Evolutionary conservation across 2,329 filamentous ascomycete genomes (phyloP), one percentile per base, ranked within the genome.

Genomic region (Pseudogymnoascus sp.): DNA sequence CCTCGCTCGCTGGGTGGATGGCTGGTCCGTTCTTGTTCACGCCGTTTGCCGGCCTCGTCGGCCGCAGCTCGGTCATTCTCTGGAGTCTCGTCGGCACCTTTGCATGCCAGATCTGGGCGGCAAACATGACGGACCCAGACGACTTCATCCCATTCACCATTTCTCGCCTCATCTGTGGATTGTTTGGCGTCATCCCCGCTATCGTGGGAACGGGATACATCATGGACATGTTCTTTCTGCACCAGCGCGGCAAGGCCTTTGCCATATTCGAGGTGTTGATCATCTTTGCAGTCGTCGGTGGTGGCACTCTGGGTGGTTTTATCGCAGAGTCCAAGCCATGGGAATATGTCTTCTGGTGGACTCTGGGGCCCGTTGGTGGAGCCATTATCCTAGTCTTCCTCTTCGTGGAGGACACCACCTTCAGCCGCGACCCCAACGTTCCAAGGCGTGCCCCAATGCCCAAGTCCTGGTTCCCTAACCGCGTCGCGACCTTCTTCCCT

Each of bases 321-420:
- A 72, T 77, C 58, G 72, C 72, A 3, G 69, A 71, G 0, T 63
- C 68, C 8, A 67, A 63, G 0, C 70, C 70, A 21, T 77, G 74
- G 68, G 69, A 71, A 0, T 68, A 74, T 3, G 71, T 74, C 39
- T 77, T 75, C 65, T 77, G 75, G 75, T 77, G 75, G 73, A 74
- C 72, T 2, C 21, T 62, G 3, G 61, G 26, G 21, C 37, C 41
- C 3, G 31, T 39, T 60, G 61, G 61, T 5, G 23, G 23, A 21
- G 37, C 49, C 19, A 31, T 31, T 52, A 19, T 62, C 41, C 33
- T 38, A 12, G 49, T 59, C 6, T 39, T 62, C 31, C 29, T 39
- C 14, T 62, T 60, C 49, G 21, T 62, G 7, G 61, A 62, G 33
- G 61, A 62, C 7, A 62, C 61, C 19, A 41, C 26, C 21, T 62